Base-by-base conservation (phyloP, 2,329 filamentous ascomycete genomes). In the Epichloe sp. region DNA sequence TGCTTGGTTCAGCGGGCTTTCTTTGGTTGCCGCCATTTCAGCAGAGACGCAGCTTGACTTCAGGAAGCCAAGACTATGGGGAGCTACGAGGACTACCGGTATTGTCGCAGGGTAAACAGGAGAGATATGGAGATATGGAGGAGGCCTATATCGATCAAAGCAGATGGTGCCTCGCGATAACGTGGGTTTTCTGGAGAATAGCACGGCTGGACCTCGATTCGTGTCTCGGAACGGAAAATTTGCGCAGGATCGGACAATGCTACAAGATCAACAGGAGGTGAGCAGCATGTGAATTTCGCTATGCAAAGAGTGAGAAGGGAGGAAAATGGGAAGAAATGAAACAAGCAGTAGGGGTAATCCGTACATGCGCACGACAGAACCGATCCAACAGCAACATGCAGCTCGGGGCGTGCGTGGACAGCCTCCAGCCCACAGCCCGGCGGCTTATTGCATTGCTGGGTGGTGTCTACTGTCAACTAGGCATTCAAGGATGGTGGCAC, bases 21-120 rank as follows among this genome's bases (percentile, higher is more conserved):
- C 51, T 23, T 35, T 15, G n/a, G 47, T n/a, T 1, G 51, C 26
- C 42, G 51, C 10, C 51, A 52, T 52, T 31, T 21, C 12, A 15
- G 7, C 2, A 17, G 21, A 34, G 41, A 37, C 34, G 23, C n/a
- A 44, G 41, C 34, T 49, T 44, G 41, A 40, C 41, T n/a, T 14
- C 3, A 31, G 12, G 31, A 44, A 49, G 41, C 48, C 48, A 37
- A 44, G 34, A 26, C 26, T 19, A 7, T 34, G 36, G 23, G 3
- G 21, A 15, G 47, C 43, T 8, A 4, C 34, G 45, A 23, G 21
- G 19, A 19, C 12, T 12, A 14, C 5, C n/a, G 19, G 41, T 21
- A 5, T 10, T 10, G 26, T 43, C 12, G 41, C 19, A 14, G 41
- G 17, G n/a, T 12, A 14, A 43, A 7, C 5, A 5, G 14, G 17